Conservation (phyloP, 1,139 yeast species). For the Yamadazyma dendronema region DNA sequence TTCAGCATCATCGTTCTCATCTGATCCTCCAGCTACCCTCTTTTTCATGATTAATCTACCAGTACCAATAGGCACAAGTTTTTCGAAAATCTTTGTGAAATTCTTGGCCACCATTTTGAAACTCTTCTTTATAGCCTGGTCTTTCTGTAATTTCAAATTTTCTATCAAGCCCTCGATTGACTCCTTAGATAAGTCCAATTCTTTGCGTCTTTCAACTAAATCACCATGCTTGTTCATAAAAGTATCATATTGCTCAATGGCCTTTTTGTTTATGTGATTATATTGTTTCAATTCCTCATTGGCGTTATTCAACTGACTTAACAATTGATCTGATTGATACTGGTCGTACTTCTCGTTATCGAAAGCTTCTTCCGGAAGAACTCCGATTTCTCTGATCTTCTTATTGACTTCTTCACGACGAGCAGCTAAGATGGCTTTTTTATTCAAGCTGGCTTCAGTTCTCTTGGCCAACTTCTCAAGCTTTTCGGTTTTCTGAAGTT, state of each 20-base stretch:
- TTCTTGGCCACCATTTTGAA: constrained; percentile 74
- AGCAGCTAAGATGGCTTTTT: constrained; percentile 56
- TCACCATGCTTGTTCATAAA: constrained; percentile 75
- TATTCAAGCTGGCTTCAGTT: constrained; percentile 66
- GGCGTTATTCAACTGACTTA: constrained; percentile 54
- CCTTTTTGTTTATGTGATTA: constrained; percentile 84
- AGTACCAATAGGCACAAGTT: constrained; percentile 78
- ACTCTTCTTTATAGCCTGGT: constrained; percentile 76
- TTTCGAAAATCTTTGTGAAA: constrained; percentile 72
- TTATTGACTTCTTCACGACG: constrained; percentile 73
- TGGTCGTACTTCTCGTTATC: constrained; percentile 38
- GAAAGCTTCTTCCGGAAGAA: constrained; percentile 84
- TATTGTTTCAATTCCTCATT: constrained; percentile 61
- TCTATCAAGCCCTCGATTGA: constrained; percentile 73
- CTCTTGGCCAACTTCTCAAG: constrained; percentile 62
- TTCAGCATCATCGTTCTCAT: constrained; percentile 17
- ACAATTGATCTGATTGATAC: constrained; percentile 51
- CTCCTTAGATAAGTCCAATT: constrained; percentile 65
- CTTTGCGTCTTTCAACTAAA: constrained; percentile 61
- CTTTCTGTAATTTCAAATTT: constrained; percentile 76
- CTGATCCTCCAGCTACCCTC: too few species aligned
- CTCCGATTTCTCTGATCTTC: constrained; percentile 80
- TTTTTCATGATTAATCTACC: constrained; percentile 73
- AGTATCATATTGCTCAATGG: constrained; percentile 77
- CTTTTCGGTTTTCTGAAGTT: constrained; percentile 50